A percentile compares a stretch with the other conserved stretches of the same genome.
Conservation (phyloP, 805 yeast genomes). For the Kodamaea fukazawae region DNA sequence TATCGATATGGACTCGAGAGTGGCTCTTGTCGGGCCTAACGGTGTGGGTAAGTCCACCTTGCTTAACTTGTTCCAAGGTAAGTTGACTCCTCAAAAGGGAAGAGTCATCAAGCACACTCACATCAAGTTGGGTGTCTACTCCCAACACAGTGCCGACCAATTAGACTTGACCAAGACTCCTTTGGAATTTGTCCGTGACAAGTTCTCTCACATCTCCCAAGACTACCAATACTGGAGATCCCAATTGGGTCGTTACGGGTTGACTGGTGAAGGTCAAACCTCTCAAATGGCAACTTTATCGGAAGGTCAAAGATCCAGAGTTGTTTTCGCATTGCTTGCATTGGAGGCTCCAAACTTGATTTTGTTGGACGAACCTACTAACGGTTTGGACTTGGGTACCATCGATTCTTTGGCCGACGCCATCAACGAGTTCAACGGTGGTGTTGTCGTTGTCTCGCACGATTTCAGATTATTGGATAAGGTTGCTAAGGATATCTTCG, state of each 20-base stretch:
- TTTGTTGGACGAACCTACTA: slow-evolving; percentile 98
- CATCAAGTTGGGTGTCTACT: slow-evolving; percentile 96
- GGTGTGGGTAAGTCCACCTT: slow-evolving; percentile 99
- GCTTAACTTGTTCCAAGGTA: slow-evolving; percentile 95
- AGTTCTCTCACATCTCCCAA: slow-evolving; percentile 84
- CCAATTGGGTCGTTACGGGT: slow-evolving; percentile 96
- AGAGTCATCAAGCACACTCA: slow-evolving; percentile 97
- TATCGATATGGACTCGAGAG: slow-evolving; percentile 98
- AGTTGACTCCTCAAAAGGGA: slow-evolving; percentile 83
- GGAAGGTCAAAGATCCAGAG: slow-evolving; percentile 99
- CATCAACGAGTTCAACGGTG: slow-evolving; percentile 91
- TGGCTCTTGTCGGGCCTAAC: slow-evolving; percentile 97
- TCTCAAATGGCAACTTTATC: slow-evolving; percentile 97
- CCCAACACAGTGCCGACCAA: slow-evolving; percentile 98
- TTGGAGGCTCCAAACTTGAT: slow-evolving; percentile 93
- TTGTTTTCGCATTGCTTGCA: slow-evolving; percentile 94
- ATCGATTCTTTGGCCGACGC: slow-evolving; percentile 98
- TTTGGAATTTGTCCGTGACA: slow-evolving; percentile 94
- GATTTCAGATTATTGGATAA: slow-evolving; percentile 97
- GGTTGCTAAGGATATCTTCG: slow-evolving; percentile 95
- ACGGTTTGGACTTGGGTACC: slow-evolving; percentile 97
- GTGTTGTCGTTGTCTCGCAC: slow-evolving; percentile 97
- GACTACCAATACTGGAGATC: slow-evolving; percentile 99
- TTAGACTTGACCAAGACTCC: slow-evolving; percentile 94
- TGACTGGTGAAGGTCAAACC: slow-evolving; percentile 98